Percentiles rank a stretch among this genome's conserved stretches.
phyloP scores from a whole-genome alignment of 1,284 basidiomycete genomes.

The Porogramme epimiltina region DNA sequence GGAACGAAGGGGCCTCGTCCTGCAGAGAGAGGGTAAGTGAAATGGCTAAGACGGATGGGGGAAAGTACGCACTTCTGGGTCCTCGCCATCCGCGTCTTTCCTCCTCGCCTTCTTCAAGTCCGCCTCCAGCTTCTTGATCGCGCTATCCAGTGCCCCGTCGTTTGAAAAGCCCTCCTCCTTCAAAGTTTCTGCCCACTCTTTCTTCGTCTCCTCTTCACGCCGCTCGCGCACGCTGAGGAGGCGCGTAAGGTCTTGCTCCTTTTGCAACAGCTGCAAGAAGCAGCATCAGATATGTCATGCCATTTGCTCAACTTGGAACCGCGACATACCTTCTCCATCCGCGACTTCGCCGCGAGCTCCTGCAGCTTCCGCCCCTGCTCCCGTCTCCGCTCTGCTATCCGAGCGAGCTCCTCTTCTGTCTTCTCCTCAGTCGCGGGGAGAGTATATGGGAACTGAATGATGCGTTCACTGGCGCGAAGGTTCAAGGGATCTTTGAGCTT shows the following conservation, averaged over 20 bases:
- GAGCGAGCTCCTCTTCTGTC: slow-evolving; percentile 87
- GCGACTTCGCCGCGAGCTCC: slow-evolving; percentile 88
- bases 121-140: slow-evolving; percentile 41
- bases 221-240: slow-evolving; percentile 70
- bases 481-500: slow-evolving; percentile 63
- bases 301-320: too few relatives aligned
- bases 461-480: slow-evolving; percentile 67
- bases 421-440: slow-evolving; percentile 79
- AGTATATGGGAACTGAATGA: slow-evolving; percentile 86
- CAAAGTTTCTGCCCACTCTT: slow-evolving; percentile 71
- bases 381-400: slow-evolving; percentile 76
- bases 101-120: slow-evolving; percentile 48
- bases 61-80: slow-evolving; percentile 36
- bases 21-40: slow-evolving; percentile 28
- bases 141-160: slow-evolving; percentile 35
- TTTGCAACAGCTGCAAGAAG: slow-evolving; percentile 62
- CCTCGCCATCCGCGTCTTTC: slow-evolving; percentile 59
- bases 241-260: slow-evolving; percentile 82
- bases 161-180: slow-evolving; percentile 78
- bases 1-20: slow-evolving; percentile 86
- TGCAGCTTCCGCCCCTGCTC: slow-evolving; percentile 89
- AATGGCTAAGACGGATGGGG: background rate
- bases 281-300: too few relatives aligned
- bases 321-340: slow-evolving; percentile 77
- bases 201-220: slow-evolving; percentile 67